Conservation (phyloP, 495 filamentous ascomycete genomes). For the Chaetomidium leptoderma region DNA sequence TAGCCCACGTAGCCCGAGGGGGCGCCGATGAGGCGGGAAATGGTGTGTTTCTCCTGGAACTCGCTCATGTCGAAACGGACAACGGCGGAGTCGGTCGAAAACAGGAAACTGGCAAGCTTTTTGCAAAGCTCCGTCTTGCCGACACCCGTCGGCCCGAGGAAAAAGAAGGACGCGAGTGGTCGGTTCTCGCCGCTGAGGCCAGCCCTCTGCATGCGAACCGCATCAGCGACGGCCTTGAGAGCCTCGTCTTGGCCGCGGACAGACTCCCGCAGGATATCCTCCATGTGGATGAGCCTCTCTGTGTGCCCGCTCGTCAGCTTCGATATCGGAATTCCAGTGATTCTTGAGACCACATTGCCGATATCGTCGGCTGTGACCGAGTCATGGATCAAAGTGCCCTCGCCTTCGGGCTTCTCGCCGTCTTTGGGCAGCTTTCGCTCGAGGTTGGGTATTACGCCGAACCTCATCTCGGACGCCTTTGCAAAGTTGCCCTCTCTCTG, state of each 20-base stretch:
- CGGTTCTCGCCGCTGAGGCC: slow-evolving; percentile 88
- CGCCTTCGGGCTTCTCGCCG: slow-evolving; percentile 42
- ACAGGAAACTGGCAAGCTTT: slow-evolving; percentile 87
- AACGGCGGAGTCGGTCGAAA: slow-evolving; percentile 85
- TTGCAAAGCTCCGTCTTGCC: slow-evolving; percentile 98
- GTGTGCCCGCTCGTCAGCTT: slow-evolving; percentile 90
- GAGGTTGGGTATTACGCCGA: slow-evolving; percentile 75
- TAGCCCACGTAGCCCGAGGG: slow-evolving; percentile 95
- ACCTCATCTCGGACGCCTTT: slow-evolving; percentile 80
- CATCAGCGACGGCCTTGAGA: slow-evolving; percentile 82
- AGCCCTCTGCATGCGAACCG: slow-evolving; percentile 89
- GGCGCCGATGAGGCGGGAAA: slow-evolving; percentile 85
- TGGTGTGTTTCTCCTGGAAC: slow-evolving; percentile 95
- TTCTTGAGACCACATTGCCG: slow-evolving; percentile 79
- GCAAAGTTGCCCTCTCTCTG: slow-evolving; percentile 90
- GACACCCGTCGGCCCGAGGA: slow-evolving; percentile 92
- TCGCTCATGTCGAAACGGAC: slow-evolving; percentile 93
- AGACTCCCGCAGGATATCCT: slow-evolving; percentile 78
- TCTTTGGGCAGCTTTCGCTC: slow-evolving; percentile 79
- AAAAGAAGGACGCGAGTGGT: slow-evolving; percentile 93
- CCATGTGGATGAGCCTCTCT: slow-evolving; percentile 91
- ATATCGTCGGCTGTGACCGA: slow-evolving; percentile 93
- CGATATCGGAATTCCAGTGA: slow-evolving; percentile 86
- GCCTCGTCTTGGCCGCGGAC: slow-evolving; percentile 94
- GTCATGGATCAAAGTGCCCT: slow-evolving; percentile 75